Evolutionary conservation across 768 basidiomycete species (phyloP).

Genomic region (Kondoa malvinella): DNA sequence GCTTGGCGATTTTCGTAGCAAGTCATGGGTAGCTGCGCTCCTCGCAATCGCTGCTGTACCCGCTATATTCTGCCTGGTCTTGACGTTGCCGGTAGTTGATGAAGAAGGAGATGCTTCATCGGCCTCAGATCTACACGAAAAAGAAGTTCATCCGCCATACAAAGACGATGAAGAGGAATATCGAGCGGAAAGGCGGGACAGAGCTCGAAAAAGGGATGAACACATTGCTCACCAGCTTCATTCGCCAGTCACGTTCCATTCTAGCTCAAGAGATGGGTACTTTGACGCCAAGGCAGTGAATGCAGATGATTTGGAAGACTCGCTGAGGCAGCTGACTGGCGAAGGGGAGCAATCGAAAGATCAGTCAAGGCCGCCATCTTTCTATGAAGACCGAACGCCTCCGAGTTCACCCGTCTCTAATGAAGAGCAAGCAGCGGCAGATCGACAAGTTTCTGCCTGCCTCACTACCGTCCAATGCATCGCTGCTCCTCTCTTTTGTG

Average conservation of each 20-base stretch:
- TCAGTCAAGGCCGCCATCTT: conserved; percentile 14
- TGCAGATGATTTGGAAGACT: neutral
- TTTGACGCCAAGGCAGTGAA: neutral
- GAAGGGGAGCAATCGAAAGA: conserved; percentile 10
- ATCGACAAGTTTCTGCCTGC: conserved; percentile 41
- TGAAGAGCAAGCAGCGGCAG: conserved; percentile 16
- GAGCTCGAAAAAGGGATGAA: neutral
- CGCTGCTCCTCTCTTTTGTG: conserved; percentile 62
- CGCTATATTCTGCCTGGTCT: conserved; percentile 62
- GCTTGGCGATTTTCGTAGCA: conserved; percentile 51
- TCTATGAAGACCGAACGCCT: neutral
- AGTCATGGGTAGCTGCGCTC: conserved; percentile 52
- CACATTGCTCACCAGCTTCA: conserved; percentile 19
- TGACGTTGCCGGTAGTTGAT: conserved; percentile 78
- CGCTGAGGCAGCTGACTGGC: neutral
- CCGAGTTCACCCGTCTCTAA: neutral
- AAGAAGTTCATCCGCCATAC: neutral
- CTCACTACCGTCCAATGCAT: conserved; percentile 68
- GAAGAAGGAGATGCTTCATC: conserved; percentile 21
- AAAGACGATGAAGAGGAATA: conserved; percentile 10
- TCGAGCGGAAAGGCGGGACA: neutral
- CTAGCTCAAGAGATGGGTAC: neutral
- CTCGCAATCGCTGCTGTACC: conserved; percentile 69
- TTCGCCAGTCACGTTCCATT: conserved; percentile 15
- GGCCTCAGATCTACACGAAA: neutral